Evolutionary conservation across 371 early-diverging fungal genomes (phyloP).

Genomic region (Lichtheimia ramosa): DNA sequence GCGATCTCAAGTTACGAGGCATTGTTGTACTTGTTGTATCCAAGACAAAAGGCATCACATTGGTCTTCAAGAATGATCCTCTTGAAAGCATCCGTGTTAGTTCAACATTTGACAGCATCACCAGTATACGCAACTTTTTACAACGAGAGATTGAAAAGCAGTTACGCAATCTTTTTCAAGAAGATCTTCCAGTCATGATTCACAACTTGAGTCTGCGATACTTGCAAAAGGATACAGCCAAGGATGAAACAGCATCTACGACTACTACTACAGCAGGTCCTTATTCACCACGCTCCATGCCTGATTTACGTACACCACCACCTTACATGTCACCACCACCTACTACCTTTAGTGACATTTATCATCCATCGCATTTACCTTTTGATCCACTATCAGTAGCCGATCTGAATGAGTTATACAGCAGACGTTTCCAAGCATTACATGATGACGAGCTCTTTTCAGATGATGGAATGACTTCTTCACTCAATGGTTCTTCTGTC

Average conservation of each 20-base stretch:
- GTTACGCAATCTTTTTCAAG: conserved; percentile 85
- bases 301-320: background rate
- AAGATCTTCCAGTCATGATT: conserved; percentile 91
- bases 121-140: conserved; percentile 82
- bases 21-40: conserved; percentile 92
- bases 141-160: conserved; percentile 52
- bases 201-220: conserved; percentile 78
- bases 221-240: conserved; percentile 19
- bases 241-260: conserved; percentile 8
- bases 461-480: conserved; percentile 12
- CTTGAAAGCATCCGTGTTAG: conserved; percentile 89
- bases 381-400: conserved; percentile 19
- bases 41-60: conserved; percentile 87
- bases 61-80: conserved; percentile 97
- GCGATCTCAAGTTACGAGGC: conserved; percentile 85
- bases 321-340: background rate
- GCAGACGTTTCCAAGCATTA: conserved; percentile 16
- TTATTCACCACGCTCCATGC: background rate
- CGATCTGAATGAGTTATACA: conserved; percentile 19
- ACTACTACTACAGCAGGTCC: background rate
- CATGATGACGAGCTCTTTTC: conserved; percentile 3
- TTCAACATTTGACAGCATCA: conserved; percentile 92
- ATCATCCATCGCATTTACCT: background rate
- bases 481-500: conserved; percentile 9
- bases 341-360: background rate